These are phyloP conservation scores for Sideroxylon spinosum DNA, from an alignment of 179 eudicot genomes.

Conservation along the genomic window DNA sequence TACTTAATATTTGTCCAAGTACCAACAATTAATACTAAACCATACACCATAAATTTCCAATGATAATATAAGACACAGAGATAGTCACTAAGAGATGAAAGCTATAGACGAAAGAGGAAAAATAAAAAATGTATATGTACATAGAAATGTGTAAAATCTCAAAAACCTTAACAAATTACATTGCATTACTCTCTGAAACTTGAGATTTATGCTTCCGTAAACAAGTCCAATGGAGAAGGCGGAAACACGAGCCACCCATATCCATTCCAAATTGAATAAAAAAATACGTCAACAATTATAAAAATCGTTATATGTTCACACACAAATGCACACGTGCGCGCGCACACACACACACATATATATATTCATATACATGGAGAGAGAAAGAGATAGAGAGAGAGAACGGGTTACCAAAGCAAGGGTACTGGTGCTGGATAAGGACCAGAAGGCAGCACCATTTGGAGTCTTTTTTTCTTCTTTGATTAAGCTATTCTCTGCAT, in stretches of 20 bases:
- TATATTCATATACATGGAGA: neutral
- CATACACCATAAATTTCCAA: neutral
- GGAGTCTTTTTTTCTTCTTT: neutral
- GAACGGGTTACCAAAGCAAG: slow-evolving; percentile 16
- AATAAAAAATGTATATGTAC: neutral
- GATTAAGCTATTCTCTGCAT: neutral
- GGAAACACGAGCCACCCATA: slow-evolving; percentile 66
- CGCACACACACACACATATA: too few species aligned
- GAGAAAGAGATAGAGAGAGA: neutral
- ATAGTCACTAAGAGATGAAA: neutral
- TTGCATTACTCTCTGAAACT: slow-evolving; percentile 55
- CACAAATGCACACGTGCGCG: neutral
- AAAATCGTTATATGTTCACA: neutral
- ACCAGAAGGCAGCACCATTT: slow-evolving; percentile 20
- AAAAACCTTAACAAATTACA: too few species aligned
- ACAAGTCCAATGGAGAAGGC: slow-evolving; percentile 59
- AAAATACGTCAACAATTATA: slow-evolving; percentile 11
- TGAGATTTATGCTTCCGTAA: slow-evolving; percentile 78
- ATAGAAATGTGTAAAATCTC: too few species aligned
- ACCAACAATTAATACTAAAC: neutral
- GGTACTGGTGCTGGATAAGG: slow-evolving; percentile 22
- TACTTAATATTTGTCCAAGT: neutral
- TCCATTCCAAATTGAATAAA: neutral
- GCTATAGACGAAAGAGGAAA: neutral
- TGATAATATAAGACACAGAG: neutral